Evolutionary conservation across 331 rosid species (phyloP).

Genomic region (Quercus lobata): DNA sequence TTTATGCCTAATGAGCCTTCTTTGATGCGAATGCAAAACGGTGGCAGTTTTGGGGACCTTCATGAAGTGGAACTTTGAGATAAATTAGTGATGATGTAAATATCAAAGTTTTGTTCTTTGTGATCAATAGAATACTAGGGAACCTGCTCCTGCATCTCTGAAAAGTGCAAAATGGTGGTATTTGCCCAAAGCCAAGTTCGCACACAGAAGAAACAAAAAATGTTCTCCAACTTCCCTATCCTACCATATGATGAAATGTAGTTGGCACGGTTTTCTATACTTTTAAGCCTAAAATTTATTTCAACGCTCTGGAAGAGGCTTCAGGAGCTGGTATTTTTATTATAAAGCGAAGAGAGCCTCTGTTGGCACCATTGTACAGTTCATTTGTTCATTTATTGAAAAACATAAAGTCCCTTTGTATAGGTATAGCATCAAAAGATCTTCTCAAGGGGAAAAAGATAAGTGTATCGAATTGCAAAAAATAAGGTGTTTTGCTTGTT

Average conservation of each 20-base stretch:
- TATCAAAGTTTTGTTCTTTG: conserved; percentile 65
- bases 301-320: conserved; percentile 27
- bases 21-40: conserved; percentile 30
- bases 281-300: conserved; percentile 22
- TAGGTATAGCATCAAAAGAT: conserved; percentile 13
- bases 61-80: conserved; percentile 93
- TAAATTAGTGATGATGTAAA: conserved; percentile 55
- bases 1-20: conserved; percentile 46
- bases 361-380: conserved; percentile 45
- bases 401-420: conserved; percentile 19
- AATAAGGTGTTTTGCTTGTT: conserved; percentile 22
- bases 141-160: conserved; percentile 44
- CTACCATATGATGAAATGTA: conserved; percentile 23
- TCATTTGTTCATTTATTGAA: conserved; percentile 66
- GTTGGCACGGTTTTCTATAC: conserved; percentile 21
- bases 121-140: conserved; percentile 43
- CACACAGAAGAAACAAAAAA: conserved; percentile 25
- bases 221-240: conserved; percentile 20
- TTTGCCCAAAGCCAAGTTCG: conserved; percentile 30
- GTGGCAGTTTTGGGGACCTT: conserved; percentile 62
- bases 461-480: conserved; percentile 33
- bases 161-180: conserved; percentile 29
- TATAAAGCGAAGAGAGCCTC: conserved; percentile 28
- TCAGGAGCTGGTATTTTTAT: conserved; percentile 30
- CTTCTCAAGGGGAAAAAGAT: conserved; percentile 19